Base-by-base conservation (phyloP, 805 yeast species). In the Cyberlindnera saturnus region DNA sequence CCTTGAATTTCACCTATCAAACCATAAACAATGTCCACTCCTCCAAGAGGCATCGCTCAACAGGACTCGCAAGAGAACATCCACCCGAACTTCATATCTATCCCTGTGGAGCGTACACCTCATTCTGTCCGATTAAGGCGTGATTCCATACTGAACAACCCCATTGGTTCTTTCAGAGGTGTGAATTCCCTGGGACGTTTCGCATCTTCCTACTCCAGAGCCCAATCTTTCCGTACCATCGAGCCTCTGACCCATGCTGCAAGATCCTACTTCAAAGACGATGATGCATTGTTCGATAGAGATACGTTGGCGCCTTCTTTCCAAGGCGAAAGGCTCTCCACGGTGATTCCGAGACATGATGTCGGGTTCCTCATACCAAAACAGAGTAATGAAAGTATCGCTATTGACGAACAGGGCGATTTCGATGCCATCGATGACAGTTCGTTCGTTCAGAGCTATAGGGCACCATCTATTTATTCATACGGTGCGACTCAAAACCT, bases 201-300 rank as follows among this genome's bases (percentile, higher is more conserved):
- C 64, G 95, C 95, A 2, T 77, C 86, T 13, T 86, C 95, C 0
- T 79, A 74, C 56, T 75, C 79, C 33, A 73, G 96, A 59, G 93
- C 95, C 2, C 91, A 86, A 59, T 77, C 88, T 3, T 78, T 84
- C 51, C 76, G 71, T 53, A 75, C 79, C 7, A 69, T 76, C 44
- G 81, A 75, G 42, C 64, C 73, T 1, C 52, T 61, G 32, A 46
- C 65, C 4, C 61, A 58, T 10, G 51, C 55, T 14, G 69, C 74
- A 30, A 66, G 95, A 51, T 81, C 89, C 0, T 86, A 74, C 49
- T 82, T 86, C 58, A 70, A 59, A 54, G 77, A 69, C 53, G 74
- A 67, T 51, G 90, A 84, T 57, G 86, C 80, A 56, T 60, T 79
- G 13, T 77, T 75, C 50, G 90, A 85, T 56, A 87, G 85, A 4